Conservation (phyloP, 2,329 filamentous ascomycete genomes). For the Pseudogymnoascus sp. region DNA sequence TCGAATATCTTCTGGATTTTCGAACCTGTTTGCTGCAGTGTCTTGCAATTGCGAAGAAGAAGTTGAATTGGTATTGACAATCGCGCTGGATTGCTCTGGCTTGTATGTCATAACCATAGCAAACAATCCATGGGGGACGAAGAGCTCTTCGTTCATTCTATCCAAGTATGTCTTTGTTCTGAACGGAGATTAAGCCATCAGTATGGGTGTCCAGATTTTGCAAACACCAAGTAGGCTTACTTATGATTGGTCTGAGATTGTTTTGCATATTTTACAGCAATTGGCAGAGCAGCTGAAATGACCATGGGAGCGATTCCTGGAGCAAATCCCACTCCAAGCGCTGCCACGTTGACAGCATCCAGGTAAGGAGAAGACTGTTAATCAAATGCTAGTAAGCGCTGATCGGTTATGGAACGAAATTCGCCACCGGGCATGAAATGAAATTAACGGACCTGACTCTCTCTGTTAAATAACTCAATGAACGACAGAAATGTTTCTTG, state of each 20-base stretch:
- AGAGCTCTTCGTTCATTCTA: constrained; percentile 48
- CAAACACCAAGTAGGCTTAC: constrained; percentile 11
- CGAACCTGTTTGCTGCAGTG: not conserved
- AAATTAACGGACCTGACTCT: constrained; percentile 28
- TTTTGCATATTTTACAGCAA: constrained; percentile 36
- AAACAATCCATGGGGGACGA: constrained; percentile 49
- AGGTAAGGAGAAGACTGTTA: constrained; percentile 28
- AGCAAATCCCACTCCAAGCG: constrained; percentile 32
- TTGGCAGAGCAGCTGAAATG: constrained; percentile 37
- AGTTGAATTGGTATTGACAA: constrained; percentile 1
- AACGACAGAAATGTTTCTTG: constrained; percentile 43
- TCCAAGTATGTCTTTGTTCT: constrained; percentile 46
- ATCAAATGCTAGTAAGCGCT: not conserved
- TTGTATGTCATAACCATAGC: constrained; percentile 49
- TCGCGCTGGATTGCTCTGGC: constrained; percentile 26
- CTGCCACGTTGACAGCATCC: constrained; percentile 36
- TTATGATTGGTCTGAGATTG: constrained; percentile 24
- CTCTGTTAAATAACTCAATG: constrained; percentile 39
- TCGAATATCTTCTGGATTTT: not conserved
- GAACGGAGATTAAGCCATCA: constrained; percentile 7
- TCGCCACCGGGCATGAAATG: not conserved
- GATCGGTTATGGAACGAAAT: not conserved
- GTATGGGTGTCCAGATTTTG: not conserved
- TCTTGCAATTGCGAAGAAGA: not conserved
- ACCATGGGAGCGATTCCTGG: constrained; percentile 36